Base-by-base conservation (phyloP, 2,329 filamentous ascomycete genomes). In the Penicillium frequentans region DNA sequence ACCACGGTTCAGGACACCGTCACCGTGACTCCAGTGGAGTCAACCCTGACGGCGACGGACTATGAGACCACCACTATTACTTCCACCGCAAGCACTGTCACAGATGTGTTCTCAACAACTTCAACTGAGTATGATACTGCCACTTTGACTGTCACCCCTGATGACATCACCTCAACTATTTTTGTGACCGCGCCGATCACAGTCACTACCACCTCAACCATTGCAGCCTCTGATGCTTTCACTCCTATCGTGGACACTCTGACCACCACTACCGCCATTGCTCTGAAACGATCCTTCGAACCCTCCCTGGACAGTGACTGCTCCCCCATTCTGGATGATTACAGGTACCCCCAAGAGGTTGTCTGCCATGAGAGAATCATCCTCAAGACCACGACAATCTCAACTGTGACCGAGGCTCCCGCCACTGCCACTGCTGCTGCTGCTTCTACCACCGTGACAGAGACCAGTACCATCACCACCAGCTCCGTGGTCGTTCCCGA, bases 41-140 rank as follows among this genome's bases (percentile, higher is more conserved):
- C 49, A 33, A 56, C 43, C 27, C n/a, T 35, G 44, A 48, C 23
- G 14, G 42, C 31, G 31, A 56, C 55, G 8, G 49, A 47, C 23
- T 56, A 56, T 49, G 37, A 48, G n/a, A 56, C 55, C 27, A 49
- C 33, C 37, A 49, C 29, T 5, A 2, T 56, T 2, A 53, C 26
- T n/a, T 56, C 49, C 14, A 57, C 55, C 6, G 55, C 51, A 24
- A 19, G 23, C 21, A 24, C 46, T 3, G 42, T 46, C 24, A 57
- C 55, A 26, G 55, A 57, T 24, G 49, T 35, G 2, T 54, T 57
- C 31, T 57, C 46, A 42, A 54, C 52, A 16, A 57, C 55, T 8
- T 57, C 51, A 13, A 57, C 55, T 47, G 46, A 50, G n/a, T 54
- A 46, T 46, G 31, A 57, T 5, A 54, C 51, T 44, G 26, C 45